Conservation (phyloP, 2,329 filamentous ascomycete species). For the Tolypocladium sp. region DNA sequence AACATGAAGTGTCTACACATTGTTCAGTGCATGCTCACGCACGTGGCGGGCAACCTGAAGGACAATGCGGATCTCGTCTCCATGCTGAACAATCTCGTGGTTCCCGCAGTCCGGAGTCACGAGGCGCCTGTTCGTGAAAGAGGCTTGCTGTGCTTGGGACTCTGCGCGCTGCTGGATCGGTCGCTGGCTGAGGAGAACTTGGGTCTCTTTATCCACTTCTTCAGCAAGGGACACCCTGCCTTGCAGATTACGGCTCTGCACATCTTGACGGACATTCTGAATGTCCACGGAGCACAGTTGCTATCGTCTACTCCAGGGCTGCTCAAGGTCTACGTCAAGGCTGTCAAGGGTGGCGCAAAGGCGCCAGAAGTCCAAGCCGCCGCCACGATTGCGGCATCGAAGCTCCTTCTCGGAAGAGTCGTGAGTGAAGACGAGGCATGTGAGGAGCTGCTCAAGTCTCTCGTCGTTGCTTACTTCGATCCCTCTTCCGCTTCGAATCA, state of each 20-base stretch:
- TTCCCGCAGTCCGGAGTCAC: slow-evolving; percentile 87
- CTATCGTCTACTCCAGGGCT: slow-evolving; percentile 59
- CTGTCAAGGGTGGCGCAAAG: slow-evolving; percentile 62
- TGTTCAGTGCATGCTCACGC: slow-evolving; percentile 93
- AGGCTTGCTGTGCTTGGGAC: slow-evolving; percentile 78
- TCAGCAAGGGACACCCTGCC: slow-evolving; percentile 81
- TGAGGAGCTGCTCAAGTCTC: slow-evolving; percentile 70
- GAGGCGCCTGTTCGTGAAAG: slow-evolving; percentile 88
- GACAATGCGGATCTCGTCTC: slow-evolving; percentile 85
- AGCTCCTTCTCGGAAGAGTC: slow-evolving; percentile 73
- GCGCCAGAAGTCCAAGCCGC: slow-evolving; percentile 69
- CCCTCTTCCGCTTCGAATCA: slow-evolving; percentile 74
- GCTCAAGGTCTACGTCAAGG: slow-evolving; percentile 77
- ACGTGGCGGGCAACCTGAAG: slow-evolving; percentile 80
- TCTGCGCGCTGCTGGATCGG: slow-evolving; percentile 86
- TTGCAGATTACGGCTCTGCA: slow-evolving; percentile 86
- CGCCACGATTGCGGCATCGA: slow-evolving; percentile 73
- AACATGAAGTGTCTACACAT: slow-evolving; percentile 99
- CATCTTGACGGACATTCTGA: slow-evolving; percentile 86
- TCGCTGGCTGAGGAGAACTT: slow-evolving; percentile 89
- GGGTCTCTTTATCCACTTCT: slow-evolving; percentile 90
- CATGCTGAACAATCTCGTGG: slow-evolving; percentile 96
- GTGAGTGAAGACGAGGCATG: slow-evolving; percentile 60
- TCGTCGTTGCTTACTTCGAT: slow-evolving; percentile 84
- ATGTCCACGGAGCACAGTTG: slow-evolving; percentile 76